These are phyloP conservation scores for Pleurotus eryngii DNA, from an alignment of 768 basidiomycete genomes.

Conservation along the genomic window DNA sequence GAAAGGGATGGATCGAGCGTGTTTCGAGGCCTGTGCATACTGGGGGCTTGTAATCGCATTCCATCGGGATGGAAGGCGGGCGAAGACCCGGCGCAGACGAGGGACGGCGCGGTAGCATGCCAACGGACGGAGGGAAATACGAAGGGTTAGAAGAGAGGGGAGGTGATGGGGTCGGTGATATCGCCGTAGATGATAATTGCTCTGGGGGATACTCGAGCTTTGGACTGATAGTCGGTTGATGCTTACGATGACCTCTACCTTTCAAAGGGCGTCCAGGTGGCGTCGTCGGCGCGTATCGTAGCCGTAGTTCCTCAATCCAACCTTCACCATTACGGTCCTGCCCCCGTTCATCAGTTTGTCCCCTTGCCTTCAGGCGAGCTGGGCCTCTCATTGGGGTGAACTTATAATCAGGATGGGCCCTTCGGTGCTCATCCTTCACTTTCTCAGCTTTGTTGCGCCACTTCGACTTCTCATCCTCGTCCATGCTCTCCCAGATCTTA, in stretches of 20 bases:
- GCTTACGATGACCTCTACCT: background rate
- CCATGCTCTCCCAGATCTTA: conserved; percentile 60
- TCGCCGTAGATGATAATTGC: conserved; percentile 1
- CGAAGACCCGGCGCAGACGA: conserved; percentile 5
- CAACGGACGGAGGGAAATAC: background rate
- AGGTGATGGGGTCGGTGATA: background rate
- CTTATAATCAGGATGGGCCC: conserved; percentile 57
- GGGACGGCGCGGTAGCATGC: background rate
- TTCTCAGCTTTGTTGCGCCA: conserved; percentile 47
- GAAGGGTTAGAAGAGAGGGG: background rate
- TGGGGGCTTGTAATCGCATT: conserved; percentile 12
- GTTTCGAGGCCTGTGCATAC: conserved; percentile 10
- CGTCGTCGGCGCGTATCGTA: background rate
- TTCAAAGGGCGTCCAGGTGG: background rate
- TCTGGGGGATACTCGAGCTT: background rate
- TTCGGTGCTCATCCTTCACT: conserved; percentile 44
- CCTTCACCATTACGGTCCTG: conserved; percentile 19
- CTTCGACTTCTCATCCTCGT: conserved; percentile 38
- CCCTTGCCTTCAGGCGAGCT: conserved; percentile 28
- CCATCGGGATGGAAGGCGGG: conserved; percentile 12
- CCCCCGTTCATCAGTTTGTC: conserved; percentile 13
- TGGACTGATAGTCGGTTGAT: background rate
- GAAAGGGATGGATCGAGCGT: conserved; percentile 13
- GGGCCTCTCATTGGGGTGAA: conserved; percentile 47
- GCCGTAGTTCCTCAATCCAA: conserved; percentile 20